Evolutionary conservation across 2,329 filamentous ascomycete species (phyloP), one percentile per base, ranked within the genome.

Genomic region (Aureobasidium zeae): DNA sequence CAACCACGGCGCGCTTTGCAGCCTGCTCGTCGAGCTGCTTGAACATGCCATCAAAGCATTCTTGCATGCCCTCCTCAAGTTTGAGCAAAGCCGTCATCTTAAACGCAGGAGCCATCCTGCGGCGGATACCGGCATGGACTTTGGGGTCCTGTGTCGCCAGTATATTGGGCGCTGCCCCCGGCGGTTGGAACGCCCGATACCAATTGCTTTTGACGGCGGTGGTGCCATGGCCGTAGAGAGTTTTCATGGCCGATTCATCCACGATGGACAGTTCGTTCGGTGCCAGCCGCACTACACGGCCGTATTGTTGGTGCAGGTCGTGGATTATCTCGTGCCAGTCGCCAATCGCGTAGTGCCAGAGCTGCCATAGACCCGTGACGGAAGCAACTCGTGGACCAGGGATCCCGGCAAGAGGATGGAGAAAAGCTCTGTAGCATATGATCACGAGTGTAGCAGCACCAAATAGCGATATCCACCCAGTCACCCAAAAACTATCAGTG

Each of bases 11-110:
- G 49, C 22, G 52, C 29, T 42, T 22, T 3, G 32, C 22, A 13
- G 51, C 48, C 24, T 45, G 42, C 13, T 30, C 31, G 7, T 44
- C 19, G 6, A 49, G 38, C 4, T 31, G 28, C 12, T 26, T 22
- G 9, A 64, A 56, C 2, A 65, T 44, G 1, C 57, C 47, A 30
- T 63, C 54, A 11, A 63, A 44, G 46, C 63, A 62, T 5, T 24
- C 15, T 13, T 53, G 51, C 5, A 68, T 49, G 2, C 63, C 34
- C 1, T 52, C 44, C 41, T 65, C 64, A 45, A 67, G 67, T 10
- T 61, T 58, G 4, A 53, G 52, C 12, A 71, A 39, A 2, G 63
- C 61, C 34, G 58, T 60, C 31, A 69, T 66, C 0, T 66, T 67
- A 48, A 71, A 70, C 0, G 61, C 64, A 44, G 63, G 36, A 10